A percentile compares a stretch with the other conserved stretches of the same genome.
phyloP scores from a whole-genome alignment of 208 protist genomes.

The Perkinsela sp. region DNA sequence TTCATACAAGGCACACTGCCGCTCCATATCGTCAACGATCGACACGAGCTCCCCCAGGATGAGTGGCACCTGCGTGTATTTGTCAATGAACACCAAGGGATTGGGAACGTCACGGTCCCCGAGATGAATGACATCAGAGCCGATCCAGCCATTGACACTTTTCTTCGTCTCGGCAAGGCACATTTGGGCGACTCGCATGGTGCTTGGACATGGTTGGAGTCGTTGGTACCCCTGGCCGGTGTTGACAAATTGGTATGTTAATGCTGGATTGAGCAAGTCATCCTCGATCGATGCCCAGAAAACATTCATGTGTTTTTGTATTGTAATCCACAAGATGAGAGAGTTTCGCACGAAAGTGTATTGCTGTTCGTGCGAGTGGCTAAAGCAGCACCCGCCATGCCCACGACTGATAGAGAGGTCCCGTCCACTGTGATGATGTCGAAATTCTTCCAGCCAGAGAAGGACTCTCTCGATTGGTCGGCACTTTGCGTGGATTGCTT shows the following conservation, averaged over 20 bases:
- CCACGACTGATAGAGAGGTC: slow-evolving; percentile 16
- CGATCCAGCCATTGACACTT: slow-evolving; percentile 66
- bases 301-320: slow-evolving; percentile 65
- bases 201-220: slow-evolving; percentile 55
- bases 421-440: slow-evolving; percentile 1
- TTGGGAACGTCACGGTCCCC: slow-evolving; percentile 89
- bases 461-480: not conserved
- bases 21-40: slow-evolving; percentile 19
- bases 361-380: slow-evolving; percentile 70
- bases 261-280: slow-evolving; percentile 51
- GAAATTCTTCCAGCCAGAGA: not conserved
- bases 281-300: slow-evolving; percentile 72
- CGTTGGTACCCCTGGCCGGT: slow-evolving; percentile 81
- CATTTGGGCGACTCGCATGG: slow-evolving; percentile 36
- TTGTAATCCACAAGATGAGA: slow-evolving; percentile 71
- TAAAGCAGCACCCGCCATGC: slow-evolving; percentile 50
- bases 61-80: slow-evolving; percentile 80
- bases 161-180: slow-evolving; percentile 36
- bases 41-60: slow-evolving; percentile 73
- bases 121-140: slow-evolving; percentile 81
- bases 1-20: slow-evolving; percentile 16
- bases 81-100: slow-evolving; percentile 89
- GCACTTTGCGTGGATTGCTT: not conserved
- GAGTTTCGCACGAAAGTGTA: slow-evolving; percentile 80
- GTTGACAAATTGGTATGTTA: slow-evolving; percentile 38